Evolutionary conservation across 768 basidiomycete genomes (phyloP).

Genomic region (Fomitopsis pulvina): DNA sequence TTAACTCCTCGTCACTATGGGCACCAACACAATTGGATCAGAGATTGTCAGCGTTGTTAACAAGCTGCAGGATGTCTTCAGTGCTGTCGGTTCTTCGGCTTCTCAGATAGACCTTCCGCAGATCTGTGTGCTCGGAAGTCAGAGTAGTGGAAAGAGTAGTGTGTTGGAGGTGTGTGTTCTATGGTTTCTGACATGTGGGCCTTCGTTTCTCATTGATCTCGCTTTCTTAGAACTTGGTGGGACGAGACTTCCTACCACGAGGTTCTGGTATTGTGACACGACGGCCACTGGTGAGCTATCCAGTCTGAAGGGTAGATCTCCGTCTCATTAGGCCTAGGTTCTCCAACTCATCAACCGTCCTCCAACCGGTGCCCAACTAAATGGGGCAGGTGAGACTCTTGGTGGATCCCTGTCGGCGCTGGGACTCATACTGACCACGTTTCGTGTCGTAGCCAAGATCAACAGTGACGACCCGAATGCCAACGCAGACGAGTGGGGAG

Average conservation of each 20-base stretch:
- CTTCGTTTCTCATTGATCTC: neutral
- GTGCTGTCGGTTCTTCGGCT: conserved; percentile 72
- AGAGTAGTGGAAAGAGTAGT: conserved; percentile 92
- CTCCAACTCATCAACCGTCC: conserved; percentile 92
- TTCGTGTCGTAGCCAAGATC: conserved; percentile 25
- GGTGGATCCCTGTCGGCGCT: neutral
- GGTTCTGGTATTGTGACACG: conserved; percentile 98
- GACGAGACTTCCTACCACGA: conserved; percentile 96
- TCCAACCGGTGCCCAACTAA: conserved; percentile 38
- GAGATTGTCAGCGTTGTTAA: conserved; percentile 81
- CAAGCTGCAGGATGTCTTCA: conserved; percentile 89
- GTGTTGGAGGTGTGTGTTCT: conserved; percentile 57
- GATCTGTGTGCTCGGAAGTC: conserved; percentile 87
- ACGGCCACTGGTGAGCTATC: conserved; percentile 73
- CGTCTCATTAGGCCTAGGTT: conserved; percentile 39
- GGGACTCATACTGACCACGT: neutral
- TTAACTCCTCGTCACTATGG: conserved; percentile 11
- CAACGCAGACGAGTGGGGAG: conserved; percentile 97
- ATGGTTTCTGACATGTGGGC: neutral
- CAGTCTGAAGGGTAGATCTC: neutral
- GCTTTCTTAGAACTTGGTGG: conserved; percentile 85
- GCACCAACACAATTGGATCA: conserved; percentile 61
- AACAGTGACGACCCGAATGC: conserved; percentile 61
- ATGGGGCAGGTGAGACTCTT: conserved; percentile 36
- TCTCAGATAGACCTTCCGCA: conserved; percentile 84